Conservation (phyloP, 2,329 filamentous ascomycete species). For the Lasiodiplodia citricola region DNA sequence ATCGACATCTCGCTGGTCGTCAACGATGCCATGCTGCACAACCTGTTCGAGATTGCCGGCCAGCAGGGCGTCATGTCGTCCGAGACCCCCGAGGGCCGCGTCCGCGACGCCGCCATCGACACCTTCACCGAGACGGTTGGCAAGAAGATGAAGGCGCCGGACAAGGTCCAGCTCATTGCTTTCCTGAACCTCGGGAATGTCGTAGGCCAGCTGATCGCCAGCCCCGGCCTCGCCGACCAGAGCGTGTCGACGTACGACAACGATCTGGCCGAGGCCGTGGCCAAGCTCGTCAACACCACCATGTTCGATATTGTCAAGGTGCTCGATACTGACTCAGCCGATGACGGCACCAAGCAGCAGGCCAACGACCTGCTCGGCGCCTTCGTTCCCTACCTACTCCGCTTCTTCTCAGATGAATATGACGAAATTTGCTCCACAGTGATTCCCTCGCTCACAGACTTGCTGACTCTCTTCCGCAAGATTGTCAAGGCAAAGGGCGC, state of each 20-base stretch:
- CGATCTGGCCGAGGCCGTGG: constrained; percentile 92
- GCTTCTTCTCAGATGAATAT: constrained; percentile 97
- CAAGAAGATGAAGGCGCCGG: constrained; percentile 95
- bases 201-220: constrained; percentile 82
- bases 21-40: constrained; percentile 77
- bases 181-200: constrained; percentile 89
- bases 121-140: constrained; percentile 94
- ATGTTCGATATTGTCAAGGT: constrained; percentile 86
- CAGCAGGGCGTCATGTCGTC: constrained; percentile 64
- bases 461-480: constrained; percentile 89
- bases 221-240: constrained; percentile 78
- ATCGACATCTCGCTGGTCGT: constrained; percentile 95
- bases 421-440: constrained; percentile 97
- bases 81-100: constrained; percentile 69
- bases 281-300: constrained; percentile 91
- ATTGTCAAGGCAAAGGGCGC: constrained; percentile 66
- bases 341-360: constrained; percentile 69
- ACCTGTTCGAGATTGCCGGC: constrained; percentile 87
- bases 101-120: constrained; percentile 89
- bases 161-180: constrained; percentile 92
- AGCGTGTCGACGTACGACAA: constrained; percentile 89
- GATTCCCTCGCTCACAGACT: constrained; percentile 89
- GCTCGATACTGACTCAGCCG: constrained; percentile 71
- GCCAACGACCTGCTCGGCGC: constrained; percentile 82
- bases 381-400: constrained; percentile 85